These are phyloP conservation scores for Diaporthe sp. DNA, from an alignment of 2,329 filamentous ascomycete species.

Conservation along the genomic window DNA sequence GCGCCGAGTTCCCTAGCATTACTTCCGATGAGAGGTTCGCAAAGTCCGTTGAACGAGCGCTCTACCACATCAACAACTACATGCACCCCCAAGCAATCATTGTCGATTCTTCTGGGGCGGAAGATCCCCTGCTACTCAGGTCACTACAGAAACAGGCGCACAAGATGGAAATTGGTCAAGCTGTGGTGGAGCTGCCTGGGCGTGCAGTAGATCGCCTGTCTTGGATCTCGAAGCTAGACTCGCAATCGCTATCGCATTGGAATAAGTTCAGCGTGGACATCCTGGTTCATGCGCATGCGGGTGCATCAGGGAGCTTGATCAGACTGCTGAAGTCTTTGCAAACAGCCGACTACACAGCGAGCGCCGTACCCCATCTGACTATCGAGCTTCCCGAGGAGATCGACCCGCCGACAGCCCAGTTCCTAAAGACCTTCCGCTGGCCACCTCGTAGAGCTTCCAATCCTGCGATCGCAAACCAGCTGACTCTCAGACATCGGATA, in stretches of 20 bases:
- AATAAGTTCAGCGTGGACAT: constrained; percentile 83
- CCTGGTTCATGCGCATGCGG: constrained; percentile 78
- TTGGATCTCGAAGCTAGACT: constrained; percentile 83
- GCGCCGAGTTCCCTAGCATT: constrained; percentile 76
- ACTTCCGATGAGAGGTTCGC: constrained; percentile 79
- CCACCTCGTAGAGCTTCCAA: constrained; percentile 59
- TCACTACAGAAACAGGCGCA: constrained; percentile 22
- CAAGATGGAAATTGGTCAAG: constrained; percentile 43
- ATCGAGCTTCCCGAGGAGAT: constrained; percentile 82
- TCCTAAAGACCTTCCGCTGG: constrained; percentile 75
- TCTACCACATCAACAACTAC: constrained; percentile 77
- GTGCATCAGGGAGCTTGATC: constrained; percentile 78
- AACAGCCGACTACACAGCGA: constrained; percentile 78
- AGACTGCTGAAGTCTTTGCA: constrained; percentile 81
- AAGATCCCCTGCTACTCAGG: constrained; percentile 74
- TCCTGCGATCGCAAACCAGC: constrained; percentile 57
- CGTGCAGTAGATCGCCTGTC: constrained; percentile 70
- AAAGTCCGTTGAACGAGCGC: constrained; percentile 69
- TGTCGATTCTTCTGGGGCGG: constrained; percentile 72
- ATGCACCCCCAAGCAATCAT: constrained; percentile 83
- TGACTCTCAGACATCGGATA: constrained; percentile 82
- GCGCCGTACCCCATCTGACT: constrained; percentile 78
- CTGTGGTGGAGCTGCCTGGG: constrained; percentile 78
- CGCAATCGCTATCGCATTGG: constrained; percentile 60
- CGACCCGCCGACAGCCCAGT: constrained; percentile 72